Evolutionary conservation across 2,329 filamentous ascomycete species (phyloP), one percentile per base, ranked within the genome.

Genomic region (Monosporascus cannonballus): DNA sequence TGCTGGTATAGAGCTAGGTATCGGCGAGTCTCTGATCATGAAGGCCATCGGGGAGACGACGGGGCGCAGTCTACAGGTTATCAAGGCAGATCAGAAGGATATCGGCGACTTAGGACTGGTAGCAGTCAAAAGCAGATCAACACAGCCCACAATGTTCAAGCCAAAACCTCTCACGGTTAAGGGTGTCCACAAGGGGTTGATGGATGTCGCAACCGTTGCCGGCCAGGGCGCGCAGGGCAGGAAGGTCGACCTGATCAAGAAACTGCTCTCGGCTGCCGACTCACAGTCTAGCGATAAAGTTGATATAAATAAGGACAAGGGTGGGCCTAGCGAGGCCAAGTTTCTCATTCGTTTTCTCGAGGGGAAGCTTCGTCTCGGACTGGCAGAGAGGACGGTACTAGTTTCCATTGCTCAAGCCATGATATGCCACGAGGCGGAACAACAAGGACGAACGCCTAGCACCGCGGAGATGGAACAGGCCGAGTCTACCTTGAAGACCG

Each of bases 141-240:
- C 92, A 46, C 94, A 99, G 66, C 90, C 90, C 11, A 97, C 94
- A 22, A 96, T 99, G 91, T 96, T 97, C 77, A 96, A 96, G 70
- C 94, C 92, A 2, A 96, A 96, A 71, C 79, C 92, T 27, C 75
- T 99, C 61, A 96, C 92, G 0, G 80, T 99, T 2, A 83, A 81
- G 53, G 90, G 87, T 27, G 92, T 99, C 2, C 91, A 95, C 64
- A 86, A 94, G 65, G 89, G 90, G 1, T 71, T 99, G 37, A 89
- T 97, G 77, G 82, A 79, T 36, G 95, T 99, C 66, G 94, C 94
- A 6, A 96, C 89, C 18, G 81, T 90, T 15, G 81, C 89, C 59
- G 94, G 94, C 9, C 88, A 89, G 65, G 93, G 93, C 44, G 87
- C 92, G 1, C 94, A 97, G 67, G 85, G 87, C 15, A 85, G 89